Percentiles rank a stretch among this genome's conserved stretches.
These are phyloP conservation scores for Boechera divaricarpa DNA, from an alignment of 345 rosid species.

Conservation along the genomic window DNA sequence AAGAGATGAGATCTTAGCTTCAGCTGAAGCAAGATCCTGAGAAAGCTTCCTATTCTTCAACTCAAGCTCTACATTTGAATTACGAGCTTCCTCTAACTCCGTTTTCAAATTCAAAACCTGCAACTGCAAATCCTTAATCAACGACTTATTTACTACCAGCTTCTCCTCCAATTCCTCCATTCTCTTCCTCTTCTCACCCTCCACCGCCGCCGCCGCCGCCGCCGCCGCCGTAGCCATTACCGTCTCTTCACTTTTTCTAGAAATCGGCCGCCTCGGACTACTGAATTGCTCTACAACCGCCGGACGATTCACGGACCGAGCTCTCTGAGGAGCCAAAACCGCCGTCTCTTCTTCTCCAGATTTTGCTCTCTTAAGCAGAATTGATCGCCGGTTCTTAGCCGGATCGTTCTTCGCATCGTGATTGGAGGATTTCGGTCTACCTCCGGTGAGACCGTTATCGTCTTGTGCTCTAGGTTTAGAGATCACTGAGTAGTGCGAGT, in stretches of 20 bases:
- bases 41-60: constrained; percentile 62
- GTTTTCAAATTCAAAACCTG: constrained; percentile 59
- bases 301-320: constrained; percentile 49
- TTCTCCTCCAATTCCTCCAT: constrained; percentile 58
- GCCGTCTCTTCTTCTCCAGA: constrained; percentile 50
- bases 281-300: constrained; percentile 58
- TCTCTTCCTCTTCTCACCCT: constrained; percentile 47
- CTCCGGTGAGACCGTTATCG: constrained; percentile 26
- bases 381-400: constrained; percentile 52
- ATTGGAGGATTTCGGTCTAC: constrained; percentile 54
- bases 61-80: constrained; percentile 58
- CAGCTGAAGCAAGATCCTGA: constrained; percentile 67
- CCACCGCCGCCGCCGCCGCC: constrained; percentile 22
- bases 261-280: constrained; percentile 54
- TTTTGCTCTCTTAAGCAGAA: constrained; percentile 51
- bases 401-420: constrained; percentile 50
- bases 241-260: constrained; percentile 44
- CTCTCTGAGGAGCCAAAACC: constrained; percentile 37
- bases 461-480: constrained; percentile 41
- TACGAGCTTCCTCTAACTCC: constrained; percentile 64
- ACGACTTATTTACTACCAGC: constrained; percentile 52
- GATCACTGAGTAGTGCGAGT: constrained; percentile 50
- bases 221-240: constrained; percentile 6
- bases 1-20: constrained; percentile 62
- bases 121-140: constrained; percentile 65